These are phyloP conservation scores for Coniophora puteana DNA, from an alignment of 1,284 basidiomycete species.

Conservation along the genomic window DNA sequence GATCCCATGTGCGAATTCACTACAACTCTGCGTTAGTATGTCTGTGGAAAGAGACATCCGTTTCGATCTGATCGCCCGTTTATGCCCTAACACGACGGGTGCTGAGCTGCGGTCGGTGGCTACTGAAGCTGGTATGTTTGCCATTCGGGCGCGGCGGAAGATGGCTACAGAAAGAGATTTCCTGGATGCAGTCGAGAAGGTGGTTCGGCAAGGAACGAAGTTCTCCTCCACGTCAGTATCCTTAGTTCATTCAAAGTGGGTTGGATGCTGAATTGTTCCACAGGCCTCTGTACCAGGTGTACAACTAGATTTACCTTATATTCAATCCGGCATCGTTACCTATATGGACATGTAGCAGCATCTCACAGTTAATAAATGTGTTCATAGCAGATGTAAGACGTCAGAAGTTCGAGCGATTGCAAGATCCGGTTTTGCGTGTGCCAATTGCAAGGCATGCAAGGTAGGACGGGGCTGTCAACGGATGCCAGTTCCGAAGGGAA, in stretches of 20 bases:
- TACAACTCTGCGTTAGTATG: conserved; percentile 61
- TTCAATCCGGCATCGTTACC: too few relatives aligned
- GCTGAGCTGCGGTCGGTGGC: conserved; percentile 96
- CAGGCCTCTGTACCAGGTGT: conserved; percentile 72
- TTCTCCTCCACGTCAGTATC: conserved; percentile 56
- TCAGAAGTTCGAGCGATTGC: too few relatives aligned
- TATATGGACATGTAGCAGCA: too few relatives aligned
- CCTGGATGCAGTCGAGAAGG: conserved; percentile 97
- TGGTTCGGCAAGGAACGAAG: conserved; percentile 96
- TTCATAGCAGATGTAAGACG: too few relatives aligned
- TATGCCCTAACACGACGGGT: conserved; percentile 98
- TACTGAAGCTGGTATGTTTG: conserved; percentile 99
- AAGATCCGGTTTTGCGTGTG: too few relatives aligned
- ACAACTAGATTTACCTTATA: conserved; percentile 45
- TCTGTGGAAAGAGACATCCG: conserved; percentile 96
- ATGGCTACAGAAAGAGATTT: conserved; percentile 98
- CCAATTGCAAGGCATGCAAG: too few relatives aligned
- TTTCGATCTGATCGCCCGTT: conserved; percentile 94
- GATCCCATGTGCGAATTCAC: conserved; percentile 6
- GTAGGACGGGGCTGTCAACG: too few relatives aligned
- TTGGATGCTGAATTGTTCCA: conserved; percentile 12
- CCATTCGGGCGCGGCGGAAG: conserved; percentile 94
- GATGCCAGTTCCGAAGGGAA: too few relatives aligned
- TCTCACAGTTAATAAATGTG: too few relatives aligned
- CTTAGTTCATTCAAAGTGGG: not conserved